Evolutionary conservation across 1,284 basidiomycete genomes (phyloP).

Genomic region (Gomphus bonarii): DNA sequence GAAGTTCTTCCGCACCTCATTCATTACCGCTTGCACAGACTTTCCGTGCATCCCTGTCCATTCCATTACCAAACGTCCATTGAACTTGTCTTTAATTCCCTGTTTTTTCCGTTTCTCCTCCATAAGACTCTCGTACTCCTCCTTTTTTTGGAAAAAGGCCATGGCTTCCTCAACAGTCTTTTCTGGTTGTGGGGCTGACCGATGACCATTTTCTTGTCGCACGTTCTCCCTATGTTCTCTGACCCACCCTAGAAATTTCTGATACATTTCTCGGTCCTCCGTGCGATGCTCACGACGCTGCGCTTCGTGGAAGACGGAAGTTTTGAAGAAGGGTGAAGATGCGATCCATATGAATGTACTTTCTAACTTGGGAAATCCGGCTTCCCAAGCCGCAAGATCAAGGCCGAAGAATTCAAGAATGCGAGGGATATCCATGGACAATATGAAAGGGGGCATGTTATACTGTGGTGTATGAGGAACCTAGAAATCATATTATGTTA

Average conservation of each 20-base stretch:
- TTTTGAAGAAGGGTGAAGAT: slow-evolving; percentile 40
- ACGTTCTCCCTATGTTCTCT: slow-evolving; percentile 13
- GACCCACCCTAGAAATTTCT: slow-evolving; percentile 44
- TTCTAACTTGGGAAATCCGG: slow-evolving; percentile 42
- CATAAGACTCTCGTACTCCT: slow-evolving; percentile 33
- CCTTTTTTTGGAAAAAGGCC: slow-evolving; percentile 40
- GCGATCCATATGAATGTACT: slow-evolving; percentile 49
- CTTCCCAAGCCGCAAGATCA: slow-evolving; percentile 36
- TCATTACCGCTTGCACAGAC: slow-evolving; percentile 40
- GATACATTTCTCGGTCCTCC: slow-evolving; percentile 45
- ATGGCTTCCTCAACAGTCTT: slow-evolving; percentile 35
- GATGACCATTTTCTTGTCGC: not conserved
- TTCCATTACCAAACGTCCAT: slow-evolving; percentile 38
- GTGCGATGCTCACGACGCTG: slow-evolving; percentile 28
- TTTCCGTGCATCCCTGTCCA: slow-evolving; percentile 45
- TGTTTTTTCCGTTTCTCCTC: slow-evolving; percentile 24
- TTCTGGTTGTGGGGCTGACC: not conserved
- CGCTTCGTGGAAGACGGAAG: slow-evolving; percentile 23
- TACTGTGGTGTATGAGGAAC: slow-evolving; percentile 11
- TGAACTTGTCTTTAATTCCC: slow-evolving; percentile 35
- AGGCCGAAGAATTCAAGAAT: slow-evolving; percentile 48
- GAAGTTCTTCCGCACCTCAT: slow-evolving; percentile 29
- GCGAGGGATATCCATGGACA: slow-evolving; percentile 30
- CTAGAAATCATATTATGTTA: slow-evolving; percentile 15
- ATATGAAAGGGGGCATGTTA: slow-evolving; percentile 17